Base-by-base conservation (phyloP, 495 filamentous ascomycete species). In the Penicillium bovifimosum region DNA sequence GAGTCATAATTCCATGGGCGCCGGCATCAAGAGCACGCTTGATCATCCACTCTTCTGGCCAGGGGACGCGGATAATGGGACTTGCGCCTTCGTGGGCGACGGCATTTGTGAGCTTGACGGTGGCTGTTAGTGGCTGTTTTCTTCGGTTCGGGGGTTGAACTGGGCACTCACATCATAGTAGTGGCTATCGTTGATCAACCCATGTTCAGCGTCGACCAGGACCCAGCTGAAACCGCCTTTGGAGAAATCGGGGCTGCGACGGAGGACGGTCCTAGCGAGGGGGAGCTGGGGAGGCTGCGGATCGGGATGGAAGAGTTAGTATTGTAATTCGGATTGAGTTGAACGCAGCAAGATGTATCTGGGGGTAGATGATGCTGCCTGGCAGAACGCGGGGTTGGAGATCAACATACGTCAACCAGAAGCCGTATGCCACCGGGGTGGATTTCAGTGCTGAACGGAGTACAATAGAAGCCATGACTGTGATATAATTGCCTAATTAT, bases 201-300 rank as follows among this genome's bases (percentile, higher is more conserved):
- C 89, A 67, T 95, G 88, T 63, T 91, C 86, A 42, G 80, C 85
- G 64, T 92, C 88, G 29, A 92, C 81, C 59, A 89, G 73, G 5
- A 91, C 82, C 86, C 86, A 92, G 66, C 63, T 67, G 58, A 71
- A 73, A 36, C 55, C 56, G 3, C 55, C 56, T 33, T 47, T 42
- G 6, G 63, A 50, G 24, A 60, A 61, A 10, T 60, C 56, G 6
- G 64, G 56, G 28, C 59, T 55, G 11, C 65, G 63, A 47, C 67
- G 69, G 13, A 72, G 56, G 40, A 72, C 62, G 11, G 69, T 67
- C 52, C 67, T 72, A 27, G 66, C 69, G 34, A 72, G 24, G 53
- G 60, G 5, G 67, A 59, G 20, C 69, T 68, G 38, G 69, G 65
- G 16, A 72, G 64, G 9, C 69, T 72, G 36, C 26, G 45, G 14